Evolutionary conservation across 805 yeast genomes (phyloP).

Genomic region (Candida caryicola): DNA sequence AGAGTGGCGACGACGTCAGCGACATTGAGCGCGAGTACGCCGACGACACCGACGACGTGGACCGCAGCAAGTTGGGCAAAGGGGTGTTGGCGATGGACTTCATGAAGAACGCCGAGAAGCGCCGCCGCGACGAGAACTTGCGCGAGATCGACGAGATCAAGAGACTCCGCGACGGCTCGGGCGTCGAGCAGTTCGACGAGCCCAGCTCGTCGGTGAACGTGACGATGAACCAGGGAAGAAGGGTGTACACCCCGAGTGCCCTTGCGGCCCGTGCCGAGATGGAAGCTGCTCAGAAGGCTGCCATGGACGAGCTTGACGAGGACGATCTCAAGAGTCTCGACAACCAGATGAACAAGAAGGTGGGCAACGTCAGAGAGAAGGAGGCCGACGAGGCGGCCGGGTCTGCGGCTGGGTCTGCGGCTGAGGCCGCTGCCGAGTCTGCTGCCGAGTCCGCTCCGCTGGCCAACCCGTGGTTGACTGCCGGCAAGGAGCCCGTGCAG

Average conservation of each 20-base stretch:
- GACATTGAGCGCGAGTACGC: constrained; percentile 42
- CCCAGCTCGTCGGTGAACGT: constrained; percentile 46
- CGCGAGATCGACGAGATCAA: constrained; percentile 51
- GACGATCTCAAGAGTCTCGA: constrained; percentile 50
- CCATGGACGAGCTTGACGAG: constrained; percentile 44
- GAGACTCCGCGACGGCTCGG: constrained; percentile 43
- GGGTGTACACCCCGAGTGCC: constrained; percentile 70
- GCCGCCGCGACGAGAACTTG: constrained; percentile 57
- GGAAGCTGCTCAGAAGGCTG: constrained; percentile 32
- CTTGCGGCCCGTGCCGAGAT: constrained; percentile 34
- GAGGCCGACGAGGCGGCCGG: constrained; percentile 17
- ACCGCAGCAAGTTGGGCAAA: constrained; percentile 57
- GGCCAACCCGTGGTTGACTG: constrained; percentile 41
- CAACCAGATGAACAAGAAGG: constrained; percentile 34
- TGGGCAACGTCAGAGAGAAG: constrained; percentile 25
- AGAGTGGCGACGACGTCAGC: constrained; percentile 52
- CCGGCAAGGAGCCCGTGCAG: constrained; percentile 15
- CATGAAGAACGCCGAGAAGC: constrained; percentile 85
- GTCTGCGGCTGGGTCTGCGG: constrained; percentile 18
- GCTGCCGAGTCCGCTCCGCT: constrained; percentile 11
- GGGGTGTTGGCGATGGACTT: constrained; percentile 94
- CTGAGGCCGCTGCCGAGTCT: constrained; percentile 11
- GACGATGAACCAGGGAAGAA: constrained; percentile 68
- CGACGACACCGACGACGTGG: constrained; percentile 34
- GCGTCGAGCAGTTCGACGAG: constrained; percentile 35